A percentile compares a stretch with the other conserved stretches of the same genome.
Evolutionary conservation across 495 filamentous ascomycete species (phyloP).

Genomic region (Tuber microsphaerosporum): DNA sequence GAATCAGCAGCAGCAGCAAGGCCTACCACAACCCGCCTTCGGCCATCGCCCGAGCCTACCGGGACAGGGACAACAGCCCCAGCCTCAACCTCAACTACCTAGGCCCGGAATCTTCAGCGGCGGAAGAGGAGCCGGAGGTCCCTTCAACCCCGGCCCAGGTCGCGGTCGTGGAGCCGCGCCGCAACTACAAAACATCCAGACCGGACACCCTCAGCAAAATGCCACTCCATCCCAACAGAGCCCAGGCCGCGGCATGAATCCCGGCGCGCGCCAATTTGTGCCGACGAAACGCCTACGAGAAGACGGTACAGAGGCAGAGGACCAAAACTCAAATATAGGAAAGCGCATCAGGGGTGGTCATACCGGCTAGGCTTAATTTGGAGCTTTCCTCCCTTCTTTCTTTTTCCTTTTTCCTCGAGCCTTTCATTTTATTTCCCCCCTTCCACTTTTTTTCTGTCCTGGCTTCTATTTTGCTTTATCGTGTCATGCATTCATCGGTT

Average conservation of each 20-base stretch:
- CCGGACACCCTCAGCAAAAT: conserved; percentile 30
- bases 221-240: conserved; percentile 15
- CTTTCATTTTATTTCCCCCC: neutral
- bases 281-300: conserved; percentile 31
- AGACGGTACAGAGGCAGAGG: conserved; percentile 31
- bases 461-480: neutral
- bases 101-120: conserved; percentile 20
- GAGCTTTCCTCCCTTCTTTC: neutral
- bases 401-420: neutral
- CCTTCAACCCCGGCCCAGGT: conserved; percentile 30
- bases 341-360: conserved; percentile 29
- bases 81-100: conserved; percentile 30
- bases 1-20: conserved; percentile 17
- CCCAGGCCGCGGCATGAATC: conserved; percentile 35
- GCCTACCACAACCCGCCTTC: conserved; percentile 29
- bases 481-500: neutral
- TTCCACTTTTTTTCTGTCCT: neutral
- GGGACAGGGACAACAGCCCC: conserved; percentile 17
- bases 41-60: conserved; percentile 21
- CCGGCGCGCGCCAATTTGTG: conserved; percentile 38
- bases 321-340: conserved; percentile 23
- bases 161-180: conserved; percentile 23
- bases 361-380: conserved; percentile 18
- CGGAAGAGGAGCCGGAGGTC: conserved; percentile 19
- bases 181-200: conserved; percentile 30